Base-by-base conservation (phyloP, 2,329 filamentous ascomycete species). In the Colletotrichum sp. region DNA sequence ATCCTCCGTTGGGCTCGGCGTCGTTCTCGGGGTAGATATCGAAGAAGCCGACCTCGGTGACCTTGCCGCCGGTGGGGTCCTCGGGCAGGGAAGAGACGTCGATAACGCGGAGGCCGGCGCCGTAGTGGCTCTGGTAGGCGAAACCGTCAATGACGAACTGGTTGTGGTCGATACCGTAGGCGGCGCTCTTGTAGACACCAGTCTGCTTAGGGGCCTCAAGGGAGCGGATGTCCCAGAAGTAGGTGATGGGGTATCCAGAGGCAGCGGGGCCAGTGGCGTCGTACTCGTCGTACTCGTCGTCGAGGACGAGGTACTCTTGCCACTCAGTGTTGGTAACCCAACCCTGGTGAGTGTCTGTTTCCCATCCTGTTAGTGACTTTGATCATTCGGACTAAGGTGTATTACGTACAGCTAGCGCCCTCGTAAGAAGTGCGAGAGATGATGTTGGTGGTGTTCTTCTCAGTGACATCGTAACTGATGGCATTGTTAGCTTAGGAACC, bases 261-360 rank as follows among this genome's bases (percentile, higher is more conserved):
- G 82, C 81, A 3, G 83, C 87, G n/a, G 77, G 77, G 2, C 77
- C 77, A 28, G 69, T 81, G 5, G 80, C 80, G 6, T 88, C 81
- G 4, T 79, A 77, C 83, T 91, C 90, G 67, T 91, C 89, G 10
- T 88, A 84, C 80, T 91, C 77, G 36, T 78, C 77, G 28, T 78
- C 77, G 71, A 78, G 69, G 10, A 89, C 82, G 10, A 89, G 83
- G 70, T 76, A 83, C 77, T 87, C 85, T 55, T 85, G 82, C 81
- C 81, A 86, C 68, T 84, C 80, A 18, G 82, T 81, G 80, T 89
- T 85, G 66, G 88, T 84, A 10, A 90, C 83, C 83, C 86, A 88
- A 70, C 90, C 90, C 79, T 91, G 90, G 80, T 91, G 90, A 3
- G 89, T 90, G 83, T 91, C 91, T 28, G 85, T 80, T 24, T n/a